Evolutionary conservation across 2,329 filamentous ascomycete species (phyloP).

Genomic region (Cryphonectria japonica): DNA sequence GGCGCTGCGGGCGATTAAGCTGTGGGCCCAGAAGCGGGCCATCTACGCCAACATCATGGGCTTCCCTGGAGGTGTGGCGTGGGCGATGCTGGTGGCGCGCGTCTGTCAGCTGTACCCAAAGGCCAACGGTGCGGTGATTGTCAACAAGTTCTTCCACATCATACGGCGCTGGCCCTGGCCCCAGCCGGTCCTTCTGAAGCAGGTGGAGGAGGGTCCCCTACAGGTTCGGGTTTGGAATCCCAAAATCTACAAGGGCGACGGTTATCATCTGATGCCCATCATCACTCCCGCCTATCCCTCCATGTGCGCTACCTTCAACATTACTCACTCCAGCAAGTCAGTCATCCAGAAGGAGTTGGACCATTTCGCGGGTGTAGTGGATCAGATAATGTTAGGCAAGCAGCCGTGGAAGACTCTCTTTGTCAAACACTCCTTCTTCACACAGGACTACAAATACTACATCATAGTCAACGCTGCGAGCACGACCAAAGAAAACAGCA

Average conservation of each 20-base stretch:
- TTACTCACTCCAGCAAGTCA: constrained; percentile 81
- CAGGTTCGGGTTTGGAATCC: constrained; percentile 91
- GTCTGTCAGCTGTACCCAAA: constrained; percentile 96
- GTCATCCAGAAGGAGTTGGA: constrained; percentile 84
- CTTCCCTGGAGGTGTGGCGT: constrained; percentile 94
- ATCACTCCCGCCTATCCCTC: constrained; percentile 97
- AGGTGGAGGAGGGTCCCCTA: constrained; percentile 79
- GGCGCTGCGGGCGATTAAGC: constrained; percentile 88
- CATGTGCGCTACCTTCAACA: constrained; percentile 97
- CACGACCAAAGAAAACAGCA: constrained; percentile 80
- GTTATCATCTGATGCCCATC: constrained; percentile 92
- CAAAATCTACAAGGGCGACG: constrained; percentile 77
- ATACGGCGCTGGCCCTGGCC: constrained; percentile 94
- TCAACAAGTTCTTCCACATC: constrained; percentile 92
- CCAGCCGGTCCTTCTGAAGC: constrained; percentile 86
- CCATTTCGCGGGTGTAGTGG: constrained; percentile 75
- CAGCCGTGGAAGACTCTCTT: constrained; percentile 87
- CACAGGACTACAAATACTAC: constrained; percentile 91
- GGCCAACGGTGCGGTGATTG: constrained; percentile 83
- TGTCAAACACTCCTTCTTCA: constrained; percentile 90
- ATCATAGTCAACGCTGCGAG: constrained; percentile 84
- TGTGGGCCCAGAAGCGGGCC: constrained; percentile 91
- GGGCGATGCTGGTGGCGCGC: constrained; percentile 95
- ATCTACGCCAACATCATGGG: constrained; percentile 97
- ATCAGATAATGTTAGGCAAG: constrained; percentile 77